These are phyloP conservation scores for Vitis rupestris DNA, from an alignment of 164 flowering plant genomes.

Conservation along the genomic window DNA sequence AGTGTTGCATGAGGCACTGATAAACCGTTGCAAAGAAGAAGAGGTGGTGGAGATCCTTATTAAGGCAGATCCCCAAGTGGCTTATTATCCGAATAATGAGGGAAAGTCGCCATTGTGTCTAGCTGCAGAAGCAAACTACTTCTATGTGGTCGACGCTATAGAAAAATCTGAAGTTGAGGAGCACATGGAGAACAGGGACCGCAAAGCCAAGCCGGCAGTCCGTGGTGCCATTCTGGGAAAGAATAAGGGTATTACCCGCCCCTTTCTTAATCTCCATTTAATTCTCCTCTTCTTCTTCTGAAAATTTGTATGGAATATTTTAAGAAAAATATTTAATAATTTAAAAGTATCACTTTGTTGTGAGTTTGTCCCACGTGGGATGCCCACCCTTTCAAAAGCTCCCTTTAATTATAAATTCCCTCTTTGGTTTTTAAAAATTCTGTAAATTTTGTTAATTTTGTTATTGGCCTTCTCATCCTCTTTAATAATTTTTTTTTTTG, in stretches of 20 bases:
- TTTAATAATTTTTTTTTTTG: too few relatives aligned
- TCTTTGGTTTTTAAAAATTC: too few relatives aligned
- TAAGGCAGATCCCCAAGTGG: neutral
- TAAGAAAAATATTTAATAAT: too few relatives aligned
- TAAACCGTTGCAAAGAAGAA: neutral
- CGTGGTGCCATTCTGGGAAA: conserved; percentile 3
- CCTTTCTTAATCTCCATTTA: too few relatives aligned
- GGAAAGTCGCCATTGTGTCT: neutral
- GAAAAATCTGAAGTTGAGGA: neutral
- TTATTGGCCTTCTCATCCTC: too few relatives aligned
- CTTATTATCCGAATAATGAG: neutral
- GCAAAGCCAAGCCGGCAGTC: neutral
- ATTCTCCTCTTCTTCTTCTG: too few relatives aligned
- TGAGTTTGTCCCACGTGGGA: too few relatives aligned
- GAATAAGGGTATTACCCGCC: neutral
- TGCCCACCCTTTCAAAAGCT: too few relatives aligned
- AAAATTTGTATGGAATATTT: too few relatives aligned
- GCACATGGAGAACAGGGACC: neutral
- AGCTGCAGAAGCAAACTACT: neutral
- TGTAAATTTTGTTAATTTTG: too few relatives aligned
- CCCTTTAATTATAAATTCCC: too few relatives aligned
- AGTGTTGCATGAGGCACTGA: neutral
- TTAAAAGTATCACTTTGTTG: too few relatives aligned
- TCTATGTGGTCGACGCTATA: neutral
- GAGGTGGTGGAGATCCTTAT: neutral